Conservation (phyloP, 306 rosid genomes). For the Quercus parvula region DNA sequence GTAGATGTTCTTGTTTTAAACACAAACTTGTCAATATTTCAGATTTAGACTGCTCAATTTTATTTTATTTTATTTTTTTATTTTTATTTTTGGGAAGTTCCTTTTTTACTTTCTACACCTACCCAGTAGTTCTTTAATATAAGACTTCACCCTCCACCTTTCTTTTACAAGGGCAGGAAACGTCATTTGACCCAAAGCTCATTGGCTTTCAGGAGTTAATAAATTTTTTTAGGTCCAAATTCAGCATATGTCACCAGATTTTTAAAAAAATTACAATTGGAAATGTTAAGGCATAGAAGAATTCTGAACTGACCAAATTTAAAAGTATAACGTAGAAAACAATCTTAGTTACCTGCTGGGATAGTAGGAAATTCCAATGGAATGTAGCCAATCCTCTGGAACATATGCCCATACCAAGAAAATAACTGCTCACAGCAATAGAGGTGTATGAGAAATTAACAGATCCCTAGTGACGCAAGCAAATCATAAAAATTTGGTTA, state of each 20-base stretch:
- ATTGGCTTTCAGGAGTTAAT: too few relatives aligned
- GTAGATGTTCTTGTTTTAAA: neutral
- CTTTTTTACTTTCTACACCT: too few relatives aligned
- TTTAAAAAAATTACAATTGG: neutral
- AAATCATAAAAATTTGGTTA: neutral
- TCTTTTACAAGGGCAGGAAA: too few relatives aligned
- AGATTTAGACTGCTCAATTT: neutral
- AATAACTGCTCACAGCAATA: slow-evolving; percentile 46
- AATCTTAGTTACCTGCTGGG: slow-evolving; percentile 72
- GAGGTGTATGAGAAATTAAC: neutral
- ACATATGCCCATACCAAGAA: slow-evolving; percentile 93
- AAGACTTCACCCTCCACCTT: too few relatives aligned
- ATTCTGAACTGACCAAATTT: slow-evolving; percentile 8
- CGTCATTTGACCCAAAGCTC: too few relatives aligned
- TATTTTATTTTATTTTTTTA: too few relatives aligned
- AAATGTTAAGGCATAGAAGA: neutral
- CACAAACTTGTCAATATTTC: neutral
- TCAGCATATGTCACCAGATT: too few relatives aligned
- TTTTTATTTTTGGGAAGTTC: neutral
- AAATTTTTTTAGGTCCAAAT: too few relatives aligned
- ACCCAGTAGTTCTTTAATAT: too few relatives aligned
- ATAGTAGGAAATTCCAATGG: slow-evolving; percentile 72
- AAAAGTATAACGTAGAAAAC: neutral
- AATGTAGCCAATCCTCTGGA: slow-evolving; percentile 87
- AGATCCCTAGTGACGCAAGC: neutral